Percentiles rank a stretch among this genome's conserved stretches.
Evolutionary conservation across 331 rosid genomes (phyloP).

Genomic region (Saraca asoca): DNA sequence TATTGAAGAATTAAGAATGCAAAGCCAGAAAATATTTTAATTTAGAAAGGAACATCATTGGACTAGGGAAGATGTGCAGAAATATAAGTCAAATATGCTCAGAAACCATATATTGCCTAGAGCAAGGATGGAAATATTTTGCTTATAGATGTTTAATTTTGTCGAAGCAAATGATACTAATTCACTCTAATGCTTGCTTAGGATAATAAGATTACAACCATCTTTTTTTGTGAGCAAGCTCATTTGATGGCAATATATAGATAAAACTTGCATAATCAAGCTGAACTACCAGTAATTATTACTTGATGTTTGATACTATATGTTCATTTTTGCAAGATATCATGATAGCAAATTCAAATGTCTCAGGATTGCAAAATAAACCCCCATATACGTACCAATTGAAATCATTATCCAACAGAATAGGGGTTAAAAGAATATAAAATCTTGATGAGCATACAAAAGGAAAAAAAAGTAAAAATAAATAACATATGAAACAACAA

Average conservation of each 20-base stretch:
- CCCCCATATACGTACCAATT: too few relatives aligned
- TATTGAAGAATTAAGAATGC: background rate
- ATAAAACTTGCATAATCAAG: conserved; percentile 3
- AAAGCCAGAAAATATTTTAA: conserved; percentile 3
- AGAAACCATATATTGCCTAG: background rate
- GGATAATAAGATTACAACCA: background rate
- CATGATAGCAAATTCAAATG: too few relatives aligned
- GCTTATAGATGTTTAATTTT: conserved; percentile 1
- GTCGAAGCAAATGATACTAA: background rate
- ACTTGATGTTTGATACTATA: background rate
- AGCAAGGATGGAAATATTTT: background rate
- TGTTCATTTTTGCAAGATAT: conserved; percentile 18
- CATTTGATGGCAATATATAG: background rate
- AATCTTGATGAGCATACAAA: too few relatives aligned
- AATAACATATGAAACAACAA: too few relatives aligned
- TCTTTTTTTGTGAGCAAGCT: background rate
- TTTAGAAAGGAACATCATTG: conserved; percentile 10
- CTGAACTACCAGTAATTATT: background rate
- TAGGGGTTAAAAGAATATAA: too few relatives aligned
- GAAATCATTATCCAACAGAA: too few relatives aligned
- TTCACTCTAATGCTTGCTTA: background rate
- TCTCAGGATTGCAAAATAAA: too few relatives aligned
- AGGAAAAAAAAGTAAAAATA: too few relatives aligned
- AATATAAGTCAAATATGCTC: conserved; percentile 4
- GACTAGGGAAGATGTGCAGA: background rate